phyloP scores from a whole-genome alignment of 257 asterid genomes.

The Solanum appendiculatum region DNA sequence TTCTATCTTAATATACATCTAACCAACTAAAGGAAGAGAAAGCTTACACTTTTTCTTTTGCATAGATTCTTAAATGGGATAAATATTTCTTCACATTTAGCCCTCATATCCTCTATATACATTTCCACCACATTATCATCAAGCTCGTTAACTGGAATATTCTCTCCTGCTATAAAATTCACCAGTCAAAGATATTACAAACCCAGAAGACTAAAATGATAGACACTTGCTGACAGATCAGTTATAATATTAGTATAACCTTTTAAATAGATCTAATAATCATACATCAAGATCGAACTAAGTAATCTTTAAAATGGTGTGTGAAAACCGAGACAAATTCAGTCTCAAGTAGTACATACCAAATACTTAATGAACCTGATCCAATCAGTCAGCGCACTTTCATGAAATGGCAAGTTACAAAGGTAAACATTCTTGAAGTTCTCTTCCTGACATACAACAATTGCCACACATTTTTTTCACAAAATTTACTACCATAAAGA shows the following conservation, averaged over 20 bases:
- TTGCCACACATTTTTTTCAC: background rate
- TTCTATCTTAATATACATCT: background rate
- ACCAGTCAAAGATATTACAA: background rate
- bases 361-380: background rate
- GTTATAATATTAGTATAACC: background rate
- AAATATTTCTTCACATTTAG: constrained; percentile 43
- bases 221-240: background rate
- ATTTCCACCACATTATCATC: constrained; percentile 49
- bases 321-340: background rate
- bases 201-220: background rate
- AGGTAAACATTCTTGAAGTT: background rate
- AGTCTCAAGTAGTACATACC: background rate
- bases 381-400: background rate
- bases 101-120: constrained; percentile 46
- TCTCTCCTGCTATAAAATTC: constrained; percentile 52
- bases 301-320: background rate
- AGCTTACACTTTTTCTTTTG: constrained; percentile 31
- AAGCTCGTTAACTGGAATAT: constrained; percentile 38
- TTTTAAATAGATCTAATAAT: background rate
- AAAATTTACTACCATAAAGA: background rate
- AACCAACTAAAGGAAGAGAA: background rate
- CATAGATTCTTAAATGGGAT: constrained; percentile 29
- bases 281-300: background rate
- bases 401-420: background rate
- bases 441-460: background rate